These are phyloP conservation scores for Rhododendron ferrugineum DNA, from an alignment of 148 eudicot species.

Conservation along the genomic window DNA sequence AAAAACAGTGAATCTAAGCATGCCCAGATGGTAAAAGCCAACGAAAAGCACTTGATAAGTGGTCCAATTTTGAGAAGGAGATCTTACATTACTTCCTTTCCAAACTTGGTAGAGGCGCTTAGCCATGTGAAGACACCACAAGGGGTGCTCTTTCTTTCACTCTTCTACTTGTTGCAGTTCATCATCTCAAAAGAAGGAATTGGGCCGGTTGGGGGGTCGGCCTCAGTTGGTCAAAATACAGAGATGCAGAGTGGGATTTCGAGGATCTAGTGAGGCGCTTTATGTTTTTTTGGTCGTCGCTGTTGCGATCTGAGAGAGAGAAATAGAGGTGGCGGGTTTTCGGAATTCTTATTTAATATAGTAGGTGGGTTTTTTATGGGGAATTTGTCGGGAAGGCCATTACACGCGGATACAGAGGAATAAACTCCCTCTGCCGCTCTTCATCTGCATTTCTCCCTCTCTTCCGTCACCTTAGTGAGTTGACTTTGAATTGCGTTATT, in stretches of 20 bases:
- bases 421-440: background rate
- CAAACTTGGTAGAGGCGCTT: constrained; percentile 72
- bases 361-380: background rate
- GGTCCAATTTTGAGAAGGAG: background rate
- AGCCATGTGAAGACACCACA: constrained; percentile 38
- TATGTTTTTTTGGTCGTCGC: background rate
- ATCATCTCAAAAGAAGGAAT: constrained; percentile 15
- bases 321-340: constrained; percentile 2
- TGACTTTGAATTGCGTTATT: background rate
- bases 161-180: constrained; percentile 23
- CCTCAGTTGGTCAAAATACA: background rate
- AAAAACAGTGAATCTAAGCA: background rate
- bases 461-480: background rate
- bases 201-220: background rate
- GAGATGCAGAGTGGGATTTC: background rate
- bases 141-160: background rate
- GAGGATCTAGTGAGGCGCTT: background rate
- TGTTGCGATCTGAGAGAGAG: background rate
- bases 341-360: background rate
- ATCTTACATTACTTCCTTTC: constrained; percentile 82
- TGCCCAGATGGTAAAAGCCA: constrained; percentile 6
- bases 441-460: background rate
- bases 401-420: background rate
- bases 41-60: background rate
- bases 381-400: background rate